These are phyloP conservation scores for Gossypium schwendimanii DNA, from an alignment of 441 rosid genomes.

Conservation along the genomic window DNA sequence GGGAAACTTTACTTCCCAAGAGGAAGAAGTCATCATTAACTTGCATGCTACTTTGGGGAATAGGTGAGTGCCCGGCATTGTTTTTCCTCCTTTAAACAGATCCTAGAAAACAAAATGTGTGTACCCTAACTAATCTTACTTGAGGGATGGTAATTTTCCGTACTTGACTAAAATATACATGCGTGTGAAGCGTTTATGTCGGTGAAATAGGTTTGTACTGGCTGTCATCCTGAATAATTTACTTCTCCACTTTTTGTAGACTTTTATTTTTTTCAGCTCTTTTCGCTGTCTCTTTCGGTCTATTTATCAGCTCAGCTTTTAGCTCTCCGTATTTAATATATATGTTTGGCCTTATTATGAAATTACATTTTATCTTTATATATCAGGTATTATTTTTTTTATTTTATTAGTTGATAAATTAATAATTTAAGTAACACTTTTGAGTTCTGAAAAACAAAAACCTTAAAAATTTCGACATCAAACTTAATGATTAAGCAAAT, in stretches of 20 bases:
- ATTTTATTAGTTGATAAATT: not conserved
- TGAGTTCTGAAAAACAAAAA: no score
- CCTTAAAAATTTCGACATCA: no score
- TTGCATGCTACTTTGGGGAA: constrained; percentile 67
- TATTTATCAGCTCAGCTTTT: not conserved
- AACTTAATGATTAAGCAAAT: no score
- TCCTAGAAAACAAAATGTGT: no score
- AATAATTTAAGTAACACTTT: no score
- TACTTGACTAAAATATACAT: not conserved
- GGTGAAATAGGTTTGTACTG: not conserved
- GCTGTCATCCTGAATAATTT: not conserved
- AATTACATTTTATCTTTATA: not conserved
- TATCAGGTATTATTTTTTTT: not conserved
- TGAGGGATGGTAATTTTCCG: not conserved
- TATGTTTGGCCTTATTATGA: not conserved
- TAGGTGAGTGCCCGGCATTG: constrained; percentile 33
- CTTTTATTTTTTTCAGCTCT: not conserved
- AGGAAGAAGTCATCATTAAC: constrained; percentile 54
- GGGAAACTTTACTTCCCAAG: constrained; percentile 56
- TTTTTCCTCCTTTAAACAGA: not conserved
- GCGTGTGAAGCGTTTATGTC: not conserved
- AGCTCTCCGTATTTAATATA: not conserved
- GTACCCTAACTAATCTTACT: not conserved
- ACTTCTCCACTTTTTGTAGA: not conserved
- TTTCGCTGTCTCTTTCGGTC: not conserved